Evolutionary conservation across 2,329 filamentous ascomycete species (phyloP), one percentile per base, ranked within the genome.

Genomic region (Ophiostoma montium): DNA sequence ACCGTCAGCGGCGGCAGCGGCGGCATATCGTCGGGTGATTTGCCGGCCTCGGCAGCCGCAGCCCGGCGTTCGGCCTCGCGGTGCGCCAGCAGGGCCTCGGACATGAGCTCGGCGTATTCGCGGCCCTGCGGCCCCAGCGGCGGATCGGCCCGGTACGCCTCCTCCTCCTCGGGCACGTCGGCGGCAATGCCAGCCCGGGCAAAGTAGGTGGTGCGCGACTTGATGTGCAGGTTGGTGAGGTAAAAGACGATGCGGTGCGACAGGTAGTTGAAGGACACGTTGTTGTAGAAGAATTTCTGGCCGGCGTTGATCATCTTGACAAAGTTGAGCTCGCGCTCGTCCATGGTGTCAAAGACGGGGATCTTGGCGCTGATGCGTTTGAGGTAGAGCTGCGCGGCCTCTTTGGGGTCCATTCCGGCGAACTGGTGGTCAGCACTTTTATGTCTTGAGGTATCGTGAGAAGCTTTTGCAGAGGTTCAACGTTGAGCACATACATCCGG

Each of bases 291-390:
- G 61, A 98, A 84, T 57, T 87, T 81, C 61, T 90, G 80, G 41
- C 92, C 92, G 8, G 92, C 92, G 58, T 98, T 98, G 63, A 96
- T 94, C 90, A 98, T 95, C 70, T 95, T 95, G 68, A 98, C 90
- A 67, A 90, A 98, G 63, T 96, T 95, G 54, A 98, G 74, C 56
- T 96, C 89, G 30, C 76, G 74, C 64, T 98, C 92, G 59, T 89
- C 77, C 88, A 98, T 96, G 1, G 87, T 94, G 67, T 98, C 89
- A 58, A 95, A 98, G 52, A 90, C 82, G 18, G 92, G 92, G 52
- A 98, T 98, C 57, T 92, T 86, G 58, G 86, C 82, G 54, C 87
- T 82, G 61, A 98, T 96, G 46, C 92, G 82, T 54, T 81, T 78
- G 35, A 98, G 76, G 60, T 98, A 98, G 58, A 95, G 80, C 60